Evolutionary conservation across 371 early-diverging fungal species (phyloP).

Genomic region (Apophysomyces ossiformis): DNA sequence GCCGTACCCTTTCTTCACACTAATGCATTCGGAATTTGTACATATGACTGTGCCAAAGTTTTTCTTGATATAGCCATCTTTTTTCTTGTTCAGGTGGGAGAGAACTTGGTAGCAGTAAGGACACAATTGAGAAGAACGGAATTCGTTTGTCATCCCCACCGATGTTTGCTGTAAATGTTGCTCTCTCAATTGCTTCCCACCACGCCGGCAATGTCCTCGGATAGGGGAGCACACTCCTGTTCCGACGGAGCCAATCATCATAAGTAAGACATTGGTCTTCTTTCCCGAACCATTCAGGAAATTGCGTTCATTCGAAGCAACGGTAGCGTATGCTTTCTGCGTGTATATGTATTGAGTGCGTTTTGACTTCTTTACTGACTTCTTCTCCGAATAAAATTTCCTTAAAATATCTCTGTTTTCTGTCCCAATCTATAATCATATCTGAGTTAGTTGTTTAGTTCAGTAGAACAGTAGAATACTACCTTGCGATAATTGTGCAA

Average conservation of each 20-base stretch:
- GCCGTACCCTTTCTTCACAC: too few relatives aligned
- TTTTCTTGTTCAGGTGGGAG: not conserved
- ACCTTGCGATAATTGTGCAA: not conserved
- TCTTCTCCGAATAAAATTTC: not conserved
- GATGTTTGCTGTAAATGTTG: not conserved
- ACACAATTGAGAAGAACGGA: constrained; percentile 1
- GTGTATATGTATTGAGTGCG: not conserved
- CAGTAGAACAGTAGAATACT: not conserved
- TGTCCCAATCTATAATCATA: not conserved
- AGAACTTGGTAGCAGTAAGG: not conserved
- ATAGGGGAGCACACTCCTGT: not conserved
- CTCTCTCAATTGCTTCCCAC: not conserved
- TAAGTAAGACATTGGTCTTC: not conserved
- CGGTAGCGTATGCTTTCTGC: not conserved
- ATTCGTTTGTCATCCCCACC: not conserved
- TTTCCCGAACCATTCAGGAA: not conserved
- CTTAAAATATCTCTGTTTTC: not conserved
- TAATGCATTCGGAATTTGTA: not conserved
- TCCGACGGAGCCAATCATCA: not conserved
- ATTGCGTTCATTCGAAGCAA: not conserved
- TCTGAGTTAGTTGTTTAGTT: not conserved
- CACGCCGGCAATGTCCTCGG: not conserved
- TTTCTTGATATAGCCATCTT: not conserved
- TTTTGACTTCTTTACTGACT: constrained; percentile 1
- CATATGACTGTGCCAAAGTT: not conserved